Evolutionary conservation across 2,329 filamentous ascomycete species (phyloP).

Genomic region (Penicillium sp.): DNA sequence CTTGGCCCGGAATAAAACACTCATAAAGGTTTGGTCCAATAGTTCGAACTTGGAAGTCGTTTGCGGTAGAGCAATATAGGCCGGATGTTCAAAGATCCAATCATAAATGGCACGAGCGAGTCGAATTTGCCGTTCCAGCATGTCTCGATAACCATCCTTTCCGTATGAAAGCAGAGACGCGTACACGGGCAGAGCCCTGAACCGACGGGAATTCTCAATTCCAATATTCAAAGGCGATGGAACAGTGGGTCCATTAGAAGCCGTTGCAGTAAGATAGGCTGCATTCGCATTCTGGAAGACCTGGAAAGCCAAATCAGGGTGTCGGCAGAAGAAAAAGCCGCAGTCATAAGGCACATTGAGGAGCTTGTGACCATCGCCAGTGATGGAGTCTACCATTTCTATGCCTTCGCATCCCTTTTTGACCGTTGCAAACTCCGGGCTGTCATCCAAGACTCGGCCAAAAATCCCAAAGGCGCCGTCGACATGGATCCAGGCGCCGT

Average conservation of each 20-base stretch:
- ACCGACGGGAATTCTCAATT: slow-evolving; percentile 84
- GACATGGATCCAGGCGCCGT: slow-evolving; percentile 81
- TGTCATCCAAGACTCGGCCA: slow-evolving; percentile 59
- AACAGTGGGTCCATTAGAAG: slow-evolving; percentile 45
- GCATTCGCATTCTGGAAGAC: slow-evolving; percentile 83
- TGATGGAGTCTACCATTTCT: slow-evolving; percentile 80
- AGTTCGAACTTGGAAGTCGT: slow-evolving; percentile 34
- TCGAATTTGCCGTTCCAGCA: slow-evolving; percentile 67
- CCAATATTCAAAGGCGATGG: slow-evolving; percentile 83
- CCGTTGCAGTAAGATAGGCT: slow-evolving; percentile 61
- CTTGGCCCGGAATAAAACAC: slow-evolving; percentile 73
- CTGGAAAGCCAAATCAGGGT: slow-evolving; percentile 53
- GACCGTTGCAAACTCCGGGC: slow-evolving; percentile 53
- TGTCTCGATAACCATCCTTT: slow-evolving; percentile 59
- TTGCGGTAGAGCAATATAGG: slow-evolving; percentile 63
- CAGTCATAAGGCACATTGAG: slow-evolving; percentile 93
- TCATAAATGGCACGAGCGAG: slow-evolving; percentile 64
- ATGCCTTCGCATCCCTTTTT: slow-evolving; percentile 57
- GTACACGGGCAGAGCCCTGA: slow-evolving; percentile 86
- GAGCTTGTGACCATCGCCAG: slow-evolving; percentile 84
- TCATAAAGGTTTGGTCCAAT: slow-evolving; percentile 58
- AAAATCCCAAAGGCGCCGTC: slow-evolving; percentile 90
- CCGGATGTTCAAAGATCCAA: slow-evolving; percentile 57
- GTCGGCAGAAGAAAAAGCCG: slow-evolving; percentile 78
- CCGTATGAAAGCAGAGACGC: slow-evolving; percentile 73